A percentile compares a stretch with the other conserved stretches of the same genome.
These are phyloP conservation scores for Citrus inodora DNA, from an alignment of 345 rosid genomes.

Conservation along the genomic window DNA sequence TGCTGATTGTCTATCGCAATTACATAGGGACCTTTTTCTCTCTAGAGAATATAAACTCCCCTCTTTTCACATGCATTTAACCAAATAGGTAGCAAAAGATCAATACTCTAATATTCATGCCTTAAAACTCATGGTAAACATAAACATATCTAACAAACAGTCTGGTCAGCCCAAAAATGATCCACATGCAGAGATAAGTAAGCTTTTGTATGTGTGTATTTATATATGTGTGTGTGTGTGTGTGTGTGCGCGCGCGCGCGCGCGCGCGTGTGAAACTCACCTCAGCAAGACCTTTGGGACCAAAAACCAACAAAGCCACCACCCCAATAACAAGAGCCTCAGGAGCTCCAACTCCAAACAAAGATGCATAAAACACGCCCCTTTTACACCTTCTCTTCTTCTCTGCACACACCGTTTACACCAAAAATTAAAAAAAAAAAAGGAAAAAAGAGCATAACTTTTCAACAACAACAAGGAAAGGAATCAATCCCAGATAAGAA, in stretches of 20 bases:
- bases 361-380: slow-evolving; percentile 58
- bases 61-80: neutral
- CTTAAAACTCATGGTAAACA: neutral
- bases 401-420: slow-evolving; percentile 39
- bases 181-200: neutral
- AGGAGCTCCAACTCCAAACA: slow-evolving; percentile 98
- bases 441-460: neutral
- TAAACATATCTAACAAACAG: neutral
- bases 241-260: too few relatives aligned
- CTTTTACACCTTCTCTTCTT: slow-evolving; percentile 45
- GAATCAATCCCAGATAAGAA: slow-evolving; percentile 5
- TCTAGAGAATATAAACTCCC: neutral
- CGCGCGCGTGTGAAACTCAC: slow-evolving; percentile 27
- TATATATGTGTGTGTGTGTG: too few relatives aligned
- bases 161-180: neutral
- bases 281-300: slow-evolving; percentile 99
- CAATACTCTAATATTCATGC: neutral
- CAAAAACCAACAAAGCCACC: slow-evolving; percentile 95
- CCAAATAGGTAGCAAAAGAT: neutral
- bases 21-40: neutral
- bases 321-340: slow-evolving; percentile 98
- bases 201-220: neutral
- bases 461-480: neutral
- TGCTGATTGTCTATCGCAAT: neutral
- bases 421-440: neutral